Base-by-base conservation (phyloP, 371 early-diverging fungal genomes). In the Apophysomyces elegans region DNA sequence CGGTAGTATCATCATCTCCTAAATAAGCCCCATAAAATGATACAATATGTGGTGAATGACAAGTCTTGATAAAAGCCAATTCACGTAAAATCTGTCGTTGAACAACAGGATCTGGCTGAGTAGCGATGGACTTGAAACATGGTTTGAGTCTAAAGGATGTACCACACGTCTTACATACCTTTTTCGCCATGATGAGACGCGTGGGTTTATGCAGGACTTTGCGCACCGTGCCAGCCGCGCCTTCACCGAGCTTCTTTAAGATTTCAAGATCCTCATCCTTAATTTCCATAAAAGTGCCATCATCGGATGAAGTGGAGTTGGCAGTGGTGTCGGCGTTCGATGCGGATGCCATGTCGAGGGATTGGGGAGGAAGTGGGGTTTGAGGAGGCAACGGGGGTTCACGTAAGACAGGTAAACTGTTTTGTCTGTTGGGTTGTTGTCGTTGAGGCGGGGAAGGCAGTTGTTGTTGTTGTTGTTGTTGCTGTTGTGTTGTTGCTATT, bases 11-110 rank as follows among this genome's bases (percentile, higher is more conserved):
- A 21, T 92, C 92, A 59, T 94, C 95, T 44, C 95, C 93, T 59
- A 93, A 80, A 75, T 90, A 97, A 0, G 97, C 96, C 50, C 99
- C 99, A 72, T 90, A 96, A 72, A 92, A 98, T 12, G 92, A 88
- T 0, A 99, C 96, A 64, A 98, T 97, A 75, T 94, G 92, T 9
- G 93, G 92, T 16, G 93, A 93, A 68, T 93, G 84, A 79, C 98
- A 99, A 56, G 88, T 88, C 59, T 91, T 89, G 66, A 98, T 77
- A 56, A 96, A 91, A 56, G 90, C 84, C 43, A 98, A 84, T 75
- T 99, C 99, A 41, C 97, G 91, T 58, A 96, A 76, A 58, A 98
- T 93, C 78, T 96, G 91, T 66, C 87, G 86, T 73, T 89, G 95
- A 74, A 86, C 88, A 44, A 75, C 79, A 32, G 89, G 89, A 63